Evolutionary conservation across 495 filamentous ascomycete species (phyloP).

Genomic region (Chaetomium cochliodes): DNA sequence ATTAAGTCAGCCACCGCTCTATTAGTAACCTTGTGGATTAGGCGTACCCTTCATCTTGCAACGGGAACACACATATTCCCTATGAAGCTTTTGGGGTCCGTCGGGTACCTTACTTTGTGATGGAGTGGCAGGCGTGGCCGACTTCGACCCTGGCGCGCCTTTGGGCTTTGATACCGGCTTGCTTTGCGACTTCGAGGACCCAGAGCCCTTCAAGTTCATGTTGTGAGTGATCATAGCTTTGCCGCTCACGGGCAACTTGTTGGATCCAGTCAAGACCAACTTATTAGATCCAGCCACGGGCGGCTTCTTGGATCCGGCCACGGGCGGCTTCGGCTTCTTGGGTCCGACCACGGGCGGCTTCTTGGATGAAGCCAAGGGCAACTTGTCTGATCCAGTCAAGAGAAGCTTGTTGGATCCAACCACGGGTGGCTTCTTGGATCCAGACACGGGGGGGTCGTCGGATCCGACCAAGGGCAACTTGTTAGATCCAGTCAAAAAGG

Average conservation of each 20-base stretch:
- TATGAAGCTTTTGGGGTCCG: background rate
- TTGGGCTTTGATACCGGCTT: background rate
- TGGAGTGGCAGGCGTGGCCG: background rate
- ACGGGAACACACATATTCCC: background rate
- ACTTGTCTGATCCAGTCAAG: no score
- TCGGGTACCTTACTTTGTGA: background rate
- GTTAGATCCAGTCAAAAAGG: conserved; percentile 29
- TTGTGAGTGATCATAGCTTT: background rate
- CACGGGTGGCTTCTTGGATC: no score
- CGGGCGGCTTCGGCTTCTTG: no score
- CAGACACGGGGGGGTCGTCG: no score
- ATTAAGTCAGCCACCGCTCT: background rate
- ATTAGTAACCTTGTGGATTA: background rate
- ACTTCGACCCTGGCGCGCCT: background rate
- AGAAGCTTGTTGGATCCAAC: no score
- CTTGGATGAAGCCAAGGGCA: no score
- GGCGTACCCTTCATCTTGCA: conserved; percentile 1
- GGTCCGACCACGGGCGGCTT: no score
- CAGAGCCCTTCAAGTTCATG: background rate
- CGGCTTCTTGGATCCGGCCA: no score
- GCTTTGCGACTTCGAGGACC: background rate
- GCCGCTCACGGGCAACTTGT: conserved; percentile 20
- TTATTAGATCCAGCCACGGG: conserved; percentile 29
- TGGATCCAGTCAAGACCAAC: conserved; percentile 29
- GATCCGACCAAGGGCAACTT: conserved; percentile 19